Evolutionary conservation across 495 filamentous ascomycete genomes (phyloP), one percentile per base, ranked within the genome.

Genomic region (Penicillium arizonense): DNA sequence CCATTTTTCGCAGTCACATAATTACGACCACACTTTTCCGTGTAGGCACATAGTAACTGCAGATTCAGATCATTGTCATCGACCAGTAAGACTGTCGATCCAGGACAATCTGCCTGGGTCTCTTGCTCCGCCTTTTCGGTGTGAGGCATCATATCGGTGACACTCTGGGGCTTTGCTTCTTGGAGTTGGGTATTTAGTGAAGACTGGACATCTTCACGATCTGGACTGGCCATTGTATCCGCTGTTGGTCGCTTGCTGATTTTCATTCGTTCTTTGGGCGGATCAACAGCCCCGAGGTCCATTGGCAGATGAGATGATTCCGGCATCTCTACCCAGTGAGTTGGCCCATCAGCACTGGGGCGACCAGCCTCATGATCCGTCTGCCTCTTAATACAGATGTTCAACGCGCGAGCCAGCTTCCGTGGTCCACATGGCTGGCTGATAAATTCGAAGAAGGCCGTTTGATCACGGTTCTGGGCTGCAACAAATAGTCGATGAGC

Each of bases 1-100:
- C 83, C 83, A 53, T 86, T 78, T 13, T 59, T 54, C 0, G 81
- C 83, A 0, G 52, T 59, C 30, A 37, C 18, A 50, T 46, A 75
- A 42, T 44, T 47, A 58, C 58, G 37, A 42, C 55, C 14, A 8
- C 63, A 53, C 42, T 76, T 77, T 13, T 67, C 63, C 55, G 80
- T 76, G 42, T 77, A 67, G 13, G 57, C 58, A 18, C 41, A 34
- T 0, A 69, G 60, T 6, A 74, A 39, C 13, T 65, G 35, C 2
- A 75, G 60, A 47, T 74, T 75, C 7, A 74, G 50, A 0, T 63
- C 51, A 52, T 77, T 77, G 44, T 76, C 71, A 35, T 76, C 73
- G 0, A 74, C 71, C 3, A 74, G 50, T 1, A 76, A 55, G 5
- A 69, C 53, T 39, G 10, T 21, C 21, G 2, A 20, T 30, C 8